Conservation (phyloP, 2,329 filamentous ascomycete species). For the Aspergillus alliaceus region DNA sequence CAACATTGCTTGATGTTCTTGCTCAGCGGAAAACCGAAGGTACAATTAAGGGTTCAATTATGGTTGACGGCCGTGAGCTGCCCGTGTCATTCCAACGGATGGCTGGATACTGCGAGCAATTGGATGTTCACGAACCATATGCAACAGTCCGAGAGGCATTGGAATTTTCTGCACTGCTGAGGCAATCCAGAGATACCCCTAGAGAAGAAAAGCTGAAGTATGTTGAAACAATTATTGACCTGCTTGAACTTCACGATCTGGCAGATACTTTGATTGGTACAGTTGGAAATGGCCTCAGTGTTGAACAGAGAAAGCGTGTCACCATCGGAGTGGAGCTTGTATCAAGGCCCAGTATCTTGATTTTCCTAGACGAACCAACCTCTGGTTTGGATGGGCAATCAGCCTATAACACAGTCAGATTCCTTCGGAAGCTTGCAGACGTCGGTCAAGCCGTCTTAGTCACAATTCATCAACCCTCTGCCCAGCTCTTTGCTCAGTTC, state of each 20-base stretch:
- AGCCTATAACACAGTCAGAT: slow-evolving; percentile 65
- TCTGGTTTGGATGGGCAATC: slow-evolving; percentile 67
- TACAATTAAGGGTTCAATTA: slow-evolving; percentile 62
- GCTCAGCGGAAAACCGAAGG: slow-evolving; percentile 69
- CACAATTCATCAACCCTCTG: slow-evolving; percentile 70
- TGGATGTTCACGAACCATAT: slow-evolving; percentile 67
- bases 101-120: slow-evolving; percentile 69
- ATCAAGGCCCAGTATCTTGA: slow-evolving; percentile 65
- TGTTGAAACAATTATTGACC: slow-evolving; percentile 63
- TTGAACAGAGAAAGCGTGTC: slow-evolving; percentile 68
- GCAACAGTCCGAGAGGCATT: slow-evolving; percentile 66
- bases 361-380: slow-evolving; percentile 71
- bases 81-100: slow-evolving; percentile 64
- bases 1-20: slow-evolving; percentile 71
- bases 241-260: slow-evolving; percentile 64
- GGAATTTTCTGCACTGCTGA: slow-evolving; percentile 65
- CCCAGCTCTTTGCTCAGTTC: slow-evolving; percentile 66
- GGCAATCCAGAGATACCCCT: slow-evolving; percentile 55
- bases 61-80: slow-evolving; percentile 63
- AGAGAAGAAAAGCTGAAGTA: slow-evolving; percentile 62
- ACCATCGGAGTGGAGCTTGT: slow-evolving; percentile 73
- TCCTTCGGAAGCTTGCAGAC: slow-evolving; percentile 63
- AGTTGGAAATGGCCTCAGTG: slow-evolving; percentile 48
- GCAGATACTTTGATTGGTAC: slow-evolving; percentile 61
- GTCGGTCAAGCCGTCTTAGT: slow-evolving; percentile 69